These are phyloP conservation scores for Cadophora sp. DNA, from an alignment of 2,329 filamentous ascomycete genomes.

Conservation along the genomic window DNA sequence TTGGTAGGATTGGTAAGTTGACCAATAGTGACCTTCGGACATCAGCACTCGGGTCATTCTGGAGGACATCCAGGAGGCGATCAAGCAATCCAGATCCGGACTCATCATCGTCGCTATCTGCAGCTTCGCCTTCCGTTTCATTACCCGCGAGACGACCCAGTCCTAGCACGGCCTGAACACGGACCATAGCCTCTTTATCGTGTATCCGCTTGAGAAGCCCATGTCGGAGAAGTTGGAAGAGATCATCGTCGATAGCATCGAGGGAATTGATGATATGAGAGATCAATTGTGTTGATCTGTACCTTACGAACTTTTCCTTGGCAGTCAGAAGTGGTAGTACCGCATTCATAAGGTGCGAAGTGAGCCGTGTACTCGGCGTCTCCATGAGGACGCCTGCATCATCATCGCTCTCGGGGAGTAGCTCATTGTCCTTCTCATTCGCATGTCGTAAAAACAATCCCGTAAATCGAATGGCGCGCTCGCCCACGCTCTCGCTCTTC, in stretches of 20 bases:
- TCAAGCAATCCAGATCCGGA: conserved; percentile 74
- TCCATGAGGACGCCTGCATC: conserved; percentile 77
- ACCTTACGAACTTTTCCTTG: conserved; percentile 94
- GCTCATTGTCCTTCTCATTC: conserved; percentile 73
- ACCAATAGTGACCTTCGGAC: conserved; percentile 87
- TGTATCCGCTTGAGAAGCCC: conserved; percentile 84
- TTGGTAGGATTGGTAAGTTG: conserved; percentile 86
- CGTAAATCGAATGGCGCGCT: conserved; percentile 84
- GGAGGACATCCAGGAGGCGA: conserved; percentile 85
- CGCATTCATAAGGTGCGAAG: conserved; percentile 73
- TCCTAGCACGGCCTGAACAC: conserved; percentile 89
- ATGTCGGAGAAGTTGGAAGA: conserved; percentile 83
- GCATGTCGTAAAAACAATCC: conserved; percentile 83
- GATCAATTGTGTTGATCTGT: conserved; percentile 86
- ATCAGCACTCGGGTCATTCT: conserved; percentile 93
- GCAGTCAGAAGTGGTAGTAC: conserved; percentile 78
- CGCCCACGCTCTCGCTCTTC: conserved; percentile 88
- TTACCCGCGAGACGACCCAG: conserved; percentile 85
- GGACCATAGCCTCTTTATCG: conserved; percentile 92
- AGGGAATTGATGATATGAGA: conserved; percentile 92
- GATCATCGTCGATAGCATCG: conserved; percentile 88
- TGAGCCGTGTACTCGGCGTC: conserved; percentile 83
- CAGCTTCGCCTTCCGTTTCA: conserved; percentile 72
- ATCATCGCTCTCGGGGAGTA: conserved; percentile 66
- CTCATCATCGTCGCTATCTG: conserved; percentile 75